Conservation (phyloP, 2,329 filamentous ascomycete species). For the Alternaria infectoria region DNA sequence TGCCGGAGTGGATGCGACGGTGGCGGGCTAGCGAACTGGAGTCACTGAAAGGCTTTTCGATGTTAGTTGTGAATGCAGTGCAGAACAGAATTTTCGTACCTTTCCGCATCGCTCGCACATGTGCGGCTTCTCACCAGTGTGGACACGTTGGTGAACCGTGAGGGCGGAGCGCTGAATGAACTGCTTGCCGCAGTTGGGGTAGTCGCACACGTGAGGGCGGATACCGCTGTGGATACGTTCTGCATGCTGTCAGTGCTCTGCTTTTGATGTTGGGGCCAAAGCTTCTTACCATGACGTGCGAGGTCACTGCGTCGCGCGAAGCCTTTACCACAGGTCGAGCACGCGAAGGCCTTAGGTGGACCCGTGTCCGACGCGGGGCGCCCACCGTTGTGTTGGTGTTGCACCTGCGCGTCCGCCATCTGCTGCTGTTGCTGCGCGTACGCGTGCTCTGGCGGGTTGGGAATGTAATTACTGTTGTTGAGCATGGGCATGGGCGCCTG, state of each 20-base stretch:
- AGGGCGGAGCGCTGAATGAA: slow-evolving; percentile 97
- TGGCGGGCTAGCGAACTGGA: slow-evolving; percentile 93
- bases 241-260: slow-evolving; percentile 52
- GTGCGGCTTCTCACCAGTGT: slow-evolving; percentile 97
- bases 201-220: slow-evolving; percentile 91
- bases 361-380: slow-evolving; percentile 55
- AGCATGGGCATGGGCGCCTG: slow-evolving; percentile 61
- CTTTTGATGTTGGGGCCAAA: slow-evolving; percentile 39
- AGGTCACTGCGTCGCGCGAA: slow-evolving; percentile 95
- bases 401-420: slow-evolving; percentile 45
- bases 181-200: slow-evolving; percentile 86
- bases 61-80: slow-evolving; percentile 28
- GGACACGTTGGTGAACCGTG: slow-evolving; percentile 92
- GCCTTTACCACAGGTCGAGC: slow-evolving; percentile 86
- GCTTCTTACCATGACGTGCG: slow-evolving; percentile 82
- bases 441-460: slow-evolving; percentile 57
- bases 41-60: slow-evolving; percentile 84
- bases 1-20: slow-evolving; percentile 92
- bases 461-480: slow-evolving; percentile 62
- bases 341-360: slow-evolving; percentile 80
- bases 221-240: slow-evolving; percentile 95
- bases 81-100: slow-evolving; percentile 60
- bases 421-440: slow-evolving; percentile 51
- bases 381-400: slow-evolving; percentile 50
- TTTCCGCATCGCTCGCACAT: slow-evolving; percentile 97